Evolutionary conservation across 169 alveolate species (phyloP), one percentile per base, ranked within the genome.

Genomic region (Eimeria acervulina): DNA sequence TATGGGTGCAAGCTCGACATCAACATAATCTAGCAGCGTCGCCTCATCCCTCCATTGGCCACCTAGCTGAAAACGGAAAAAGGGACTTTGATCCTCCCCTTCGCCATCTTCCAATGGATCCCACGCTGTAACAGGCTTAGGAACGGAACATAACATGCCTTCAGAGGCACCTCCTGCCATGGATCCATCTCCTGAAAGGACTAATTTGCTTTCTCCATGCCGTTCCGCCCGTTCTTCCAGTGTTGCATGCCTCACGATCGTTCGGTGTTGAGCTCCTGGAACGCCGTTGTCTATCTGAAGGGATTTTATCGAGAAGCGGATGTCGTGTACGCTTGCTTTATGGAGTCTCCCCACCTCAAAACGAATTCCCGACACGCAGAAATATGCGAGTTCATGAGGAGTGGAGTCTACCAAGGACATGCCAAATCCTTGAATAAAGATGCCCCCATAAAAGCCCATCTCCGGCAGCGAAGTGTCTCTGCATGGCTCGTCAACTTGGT

Each of bases 341-440:
- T 44, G 90, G 47, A 91, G 61, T 44, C 95, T 78, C 21, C 89
- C 63, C 72, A 85, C 94, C 59, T 51, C 72, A n/a, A 31, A 74
- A 4, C 47, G 68, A n/a, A 85, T 80, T 12, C 96, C 96, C 83
- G 96, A 70, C 6, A 47, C 31, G 33, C 95, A 93, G 40, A 70
- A 26, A 59, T 68, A 94, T 28, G 90, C 95, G 26, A 94, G 96
- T 59, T 94, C 96, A 55, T 85, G 96, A 7, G 96, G 96, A n/a
- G 78, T 44, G 40, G 84, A 36, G 42, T 94, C 96, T 23, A 84
- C 95, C 61, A 94, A 88, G 0, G 96, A 94, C 23, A 94, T 28
- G 47, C 96, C 96, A 33, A 66, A 31, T 72, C 96, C 96, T 40
- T 68, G 90, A n/a, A 94, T n/a, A 8, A 17, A 2, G 3, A 84